Conservation (phyloP, 148 eudicot genomes). For the Persicaria maculosa region DNA sequence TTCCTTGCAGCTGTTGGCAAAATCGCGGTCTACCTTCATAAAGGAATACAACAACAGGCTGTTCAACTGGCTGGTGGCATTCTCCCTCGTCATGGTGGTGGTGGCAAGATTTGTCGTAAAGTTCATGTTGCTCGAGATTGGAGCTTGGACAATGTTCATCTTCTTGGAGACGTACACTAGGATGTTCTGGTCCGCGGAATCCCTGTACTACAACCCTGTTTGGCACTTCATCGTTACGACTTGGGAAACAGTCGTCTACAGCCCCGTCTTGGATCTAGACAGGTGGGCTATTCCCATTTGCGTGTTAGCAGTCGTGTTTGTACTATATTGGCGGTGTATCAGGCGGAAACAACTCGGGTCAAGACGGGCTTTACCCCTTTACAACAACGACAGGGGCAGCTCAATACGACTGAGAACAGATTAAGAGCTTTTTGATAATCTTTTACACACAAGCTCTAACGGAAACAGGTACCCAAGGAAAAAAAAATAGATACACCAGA, state of each 20-base stretch:
- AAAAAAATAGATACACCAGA: background rate
- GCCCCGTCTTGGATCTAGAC: conserved; percentile 88
- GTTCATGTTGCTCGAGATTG: conserved; percentile 76
- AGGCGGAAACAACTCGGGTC: conserved; percentile 65
- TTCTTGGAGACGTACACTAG: conserved; percentile 96
- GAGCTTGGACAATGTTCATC: conserved; percentile 93
- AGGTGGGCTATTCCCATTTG: conserved; percentile 93
- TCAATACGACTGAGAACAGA: conserved; percentile 62
- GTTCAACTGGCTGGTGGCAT: conserved; percentile 94
- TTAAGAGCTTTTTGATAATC: conserved; percentile 7
- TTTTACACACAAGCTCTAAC: background rate
- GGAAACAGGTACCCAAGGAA: background rate
- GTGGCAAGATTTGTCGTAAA: conserved; percentile 80
- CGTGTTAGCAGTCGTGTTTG: conserved; percentile 32
- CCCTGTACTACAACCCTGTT: conserved; percentile 89
- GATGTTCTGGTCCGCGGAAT: conserved; percentile 98
- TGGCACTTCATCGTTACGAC: conserved; percentile 83
- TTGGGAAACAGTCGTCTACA: conserved; percentile 94
- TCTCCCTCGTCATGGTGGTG: conserved; percentile 89
- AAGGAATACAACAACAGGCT: conserved; percentile 95
- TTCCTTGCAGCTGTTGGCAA: conserved; percentile 79
- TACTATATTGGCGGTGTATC: conserved; percentile 79
- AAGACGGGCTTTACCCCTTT: conserved; percentile 64
- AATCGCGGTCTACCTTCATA: conserved; percentile 69
- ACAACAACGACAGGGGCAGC: conserved; percentile 45